Evolutionary conservation across 1,139 yeast genomes (phyloP), one percentile per base, ranked within the genome.

Genomic region (Debaryomyces fabryi): DNA sequence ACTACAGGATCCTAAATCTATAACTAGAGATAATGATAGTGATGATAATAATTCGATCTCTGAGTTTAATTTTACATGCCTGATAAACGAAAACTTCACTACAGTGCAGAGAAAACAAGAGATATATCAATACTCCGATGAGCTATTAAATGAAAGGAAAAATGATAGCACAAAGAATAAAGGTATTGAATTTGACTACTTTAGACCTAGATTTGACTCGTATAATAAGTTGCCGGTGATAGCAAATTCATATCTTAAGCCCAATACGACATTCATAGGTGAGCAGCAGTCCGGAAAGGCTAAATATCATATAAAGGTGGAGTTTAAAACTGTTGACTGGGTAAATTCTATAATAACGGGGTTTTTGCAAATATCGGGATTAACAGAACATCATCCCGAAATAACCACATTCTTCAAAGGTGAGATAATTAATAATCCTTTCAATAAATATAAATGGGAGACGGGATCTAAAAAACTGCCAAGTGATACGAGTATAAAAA

Each of bases 341-440:
- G 68, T 67, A 25, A 75, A 77, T 51, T 82, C 88, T 1, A 75
- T 79, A 41, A 65, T 91, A 18, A 82, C 91, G 30, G 98, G 97
- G 5, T 87, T 85, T 57, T 72, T 92, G 44, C 85, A 86, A 51
- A 92, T 92, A 49, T 79, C 84, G 50, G 96, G 96, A 2, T 74
- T 92, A 44, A 89, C 97, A 0, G 85, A 81, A 49, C 78, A 82
- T 42, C 82, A 87, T 55, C 92, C 96, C 1, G 85, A 85, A 54
- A 84, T 92, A 52, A 82, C 89, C 12, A 92, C 97, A 0, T 91
- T 86, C 62, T 92, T 92, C 69, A 89, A 85, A 58, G 95, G 92
- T 4, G 96, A 88, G 62, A 87, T 91, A 53, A 82, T 91, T 39
- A 87, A 90, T 54, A 53, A 85, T 77, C 65, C 82, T 58, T 59